Conservation (phyloP, 495 filamentous ascomycete species). For the Jackrogersella multiformis region DNA sequence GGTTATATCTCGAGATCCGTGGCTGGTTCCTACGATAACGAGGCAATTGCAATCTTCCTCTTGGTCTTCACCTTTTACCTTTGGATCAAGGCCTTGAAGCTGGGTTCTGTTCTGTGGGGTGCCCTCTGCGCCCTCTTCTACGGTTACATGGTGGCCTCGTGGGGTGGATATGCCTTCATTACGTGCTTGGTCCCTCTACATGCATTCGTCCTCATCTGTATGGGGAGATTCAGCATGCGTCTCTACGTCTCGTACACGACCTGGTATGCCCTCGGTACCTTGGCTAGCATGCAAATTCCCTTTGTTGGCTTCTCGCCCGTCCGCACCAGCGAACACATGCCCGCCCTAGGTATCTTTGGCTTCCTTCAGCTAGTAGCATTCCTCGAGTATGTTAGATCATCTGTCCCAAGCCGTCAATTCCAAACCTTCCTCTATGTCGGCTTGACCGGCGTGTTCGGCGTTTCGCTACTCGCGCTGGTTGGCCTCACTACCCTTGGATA, state of each 20-base stretch:
- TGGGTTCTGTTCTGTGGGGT: slow-evolving; percentile 95
- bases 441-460: slow-evolving; percentile 71
- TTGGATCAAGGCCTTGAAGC: slow-evolving; percentile 98
- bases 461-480: slow-evolving; percentile 72
- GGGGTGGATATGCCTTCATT: slow-evolving; percentile 99
- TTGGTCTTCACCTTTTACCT: slow-evolving; percentile 98
- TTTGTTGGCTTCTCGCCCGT: slow-evolving; percentile 98
- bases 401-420: slow-evolving; percentile 92
- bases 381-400: slow-evolving; percentile 86
- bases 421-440: slow-evolving; percentile 84
- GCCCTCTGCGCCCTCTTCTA: slow-evolving; percentile 96
- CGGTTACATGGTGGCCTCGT: slow-evolving; percentile 99
- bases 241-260: slow-evolving; percentile 96
- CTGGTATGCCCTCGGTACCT: slow-evolving; percentile 95
- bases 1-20: slow-evolving; percentile 98
- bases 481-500: slow-evolving; percentile 85
- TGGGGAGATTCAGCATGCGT: slow-evolving; percentile 94
- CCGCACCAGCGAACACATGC: slow-evolving; percentile 98
- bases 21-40: slow-evolving; percentile 99
- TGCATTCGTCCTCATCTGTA: slow-evolving; percentile 92
- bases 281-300: slow-evolving; percentile 99
- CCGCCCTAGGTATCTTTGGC: slow-evolving; percentile 94
- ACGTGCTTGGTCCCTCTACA: slow-evolving; percentile 97
- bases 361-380: slow-evolving; percentile 94
- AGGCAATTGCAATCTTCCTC: slow-evolving; percentile 98